Evolutionary conservation across 1,284 basidiomycete species (phyloP).

Genomic region (Ustanciosporium gigantosporum): DNA sequence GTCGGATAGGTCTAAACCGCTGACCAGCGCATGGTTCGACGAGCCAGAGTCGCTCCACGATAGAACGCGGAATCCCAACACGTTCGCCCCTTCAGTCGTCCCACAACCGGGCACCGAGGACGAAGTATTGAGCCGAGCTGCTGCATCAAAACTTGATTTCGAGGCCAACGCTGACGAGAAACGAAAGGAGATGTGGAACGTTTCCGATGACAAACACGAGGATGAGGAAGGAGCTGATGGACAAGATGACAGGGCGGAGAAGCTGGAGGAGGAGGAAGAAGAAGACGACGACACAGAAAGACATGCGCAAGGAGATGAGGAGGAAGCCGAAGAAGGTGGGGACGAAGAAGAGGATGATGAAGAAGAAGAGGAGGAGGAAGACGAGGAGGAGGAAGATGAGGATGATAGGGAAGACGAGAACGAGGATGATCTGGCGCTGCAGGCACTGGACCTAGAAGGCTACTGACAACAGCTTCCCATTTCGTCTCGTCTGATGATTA

Average conservation of each 20-base stretch:
- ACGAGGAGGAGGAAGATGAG: slow-evolving; percentile 68
- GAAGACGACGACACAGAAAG: slow-evolving; percentile 1
- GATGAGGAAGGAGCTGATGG: neutral
- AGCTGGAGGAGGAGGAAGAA: neutral
- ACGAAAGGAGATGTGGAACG: neutral
- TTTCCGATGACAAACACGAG: neutral
- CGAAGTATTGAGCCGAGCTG: neutral
- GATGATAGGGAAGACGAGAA: slow-evolving; percentile 88
- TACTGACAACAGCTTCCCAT: no score
- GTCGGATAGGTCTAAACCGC: neutral
- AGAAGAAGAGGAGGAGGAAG: slow-evolving; percentile 30
- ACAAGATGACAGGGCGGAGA: neutral
- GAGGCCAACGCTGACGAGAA: neutral
- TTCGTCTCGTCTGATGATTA: no score
- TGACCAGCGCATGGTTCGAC: neutral
- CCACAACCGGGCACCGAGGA: neutral
- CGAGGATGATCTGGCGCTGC: slow-evolving; percentile 97
- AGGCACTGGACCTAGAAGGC: slow-evolving; percentile 83
- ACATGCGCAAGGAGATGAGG: slow-evolving; percentile 9
- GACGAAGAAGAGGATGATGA: slow-evolving; percentile 25
- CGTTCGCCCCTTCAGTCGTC: neutral
- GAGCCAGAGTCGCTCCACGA: neutral
- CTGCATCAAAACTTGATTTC: neutral
- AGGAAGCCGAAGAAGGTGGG: slow-evolving; percentile 6
- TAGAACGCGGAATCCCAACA: neutral